These are phyloP conservation scores for Neurospora sp. DNA, from an alignment of 495 filamentous ascomycete species.

Conservation along the genomic window DNA sequence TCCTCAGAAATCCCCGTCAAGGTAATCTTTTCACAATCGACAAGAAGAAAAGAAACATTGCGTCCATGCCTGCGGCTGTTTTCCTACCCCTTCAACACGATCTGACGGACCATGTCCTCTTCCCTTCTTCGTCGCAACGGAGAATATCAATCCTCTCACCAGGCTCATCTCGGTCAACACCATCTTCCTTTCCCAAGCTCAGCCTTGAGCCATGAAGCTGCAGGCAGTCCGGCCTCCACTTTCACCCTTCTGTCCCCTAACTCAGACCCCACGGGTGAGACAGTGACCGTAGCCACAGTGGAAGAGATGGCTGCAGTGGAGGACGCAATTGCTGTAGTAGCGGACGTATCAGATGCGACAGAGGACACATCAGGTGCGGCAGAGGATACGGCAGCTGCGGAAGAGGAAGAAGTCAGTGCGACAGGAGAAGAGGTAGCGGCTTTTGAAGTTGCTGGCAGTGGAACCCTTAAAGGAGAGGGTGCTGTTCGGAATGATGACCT, in stretches of 20 bases:
- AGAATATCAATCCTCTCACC: background rate
- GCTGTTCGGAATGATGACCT: background rate
- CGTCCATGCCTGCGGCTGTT: background rate
- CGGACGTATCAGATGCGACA: background rate
- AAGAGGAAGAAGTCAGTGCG: background rate
- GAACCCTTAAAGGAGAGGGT: background rate
- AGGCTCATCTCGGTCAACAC: background rate
- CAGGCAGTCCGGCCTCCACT: background rate
- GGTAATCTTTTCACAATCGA: background rate
- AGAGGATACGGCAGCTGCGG: background rate
- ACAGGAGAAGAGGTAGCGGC: background rate
- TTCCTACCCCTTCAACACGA: background rate
- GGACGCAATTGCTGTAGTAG: background rate
- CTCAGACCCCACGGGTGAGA: background rate
- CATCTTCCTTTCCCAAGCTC: background rate
- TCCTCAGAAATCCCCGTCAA: background rate
- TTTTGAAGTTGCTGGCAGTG: background rate
- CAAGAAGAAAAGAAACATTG: background rate
- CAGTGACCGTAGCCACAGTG: background rate
- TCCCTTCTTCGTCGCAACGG: background rate
- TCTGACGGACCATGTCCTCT: background rate
- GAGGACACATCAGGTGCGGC: background rate
- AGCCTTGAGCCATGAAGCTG: background rate
- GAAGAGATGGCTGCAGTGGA: background rate
- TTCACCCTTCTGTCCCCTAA: background rate